These are phyloP conservation scores for Hirschfeldia incana DNA, from an alignment of 345 rosid species.

Conservation along the genomic window DNA sequence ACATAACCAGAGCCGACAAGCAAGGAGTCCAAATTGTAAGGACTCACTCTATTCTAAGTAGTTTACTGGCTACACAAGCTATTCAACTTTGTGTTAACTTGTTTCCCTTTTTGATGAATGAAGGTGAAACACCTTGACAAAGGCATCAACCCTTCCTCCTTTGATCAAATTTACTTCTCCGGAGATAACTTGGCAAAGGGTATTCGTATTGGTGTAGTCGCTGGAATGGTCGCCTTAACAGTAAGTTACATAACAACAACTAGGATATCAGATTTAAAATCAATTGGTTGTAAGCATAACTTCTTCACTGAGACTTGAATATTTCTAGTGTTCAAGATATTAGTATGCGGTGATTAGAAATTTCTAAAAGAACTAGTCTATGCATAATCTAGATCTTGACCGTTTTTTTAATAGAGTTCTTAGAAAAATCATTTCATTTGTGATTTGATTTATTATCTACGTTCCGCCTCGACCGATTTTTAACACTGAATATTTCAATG, in stretches of 20 bases:
- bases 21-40: slow-evolving; percentile 88
- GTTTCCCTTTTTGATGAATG: slow-evolving; percentile 21
- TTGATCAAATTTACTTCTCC: slow-evolving; percentile 59
- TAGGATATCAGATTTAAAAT: background rate
- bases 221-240: slow-evolving; percentile 86
- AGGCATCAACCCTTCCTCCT: slow-evolving; percentile 85
- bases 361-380: no score
- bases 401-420: no score
- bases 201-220: slow-evolving; percentile 65
- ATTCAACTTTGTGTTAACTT: background rate
- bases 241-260: slow-evolving; percentile 43
- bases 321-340: background rate
- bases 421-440: no score
- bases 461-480: no score
- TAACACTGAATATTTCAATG: background rate
- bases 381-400: no score
- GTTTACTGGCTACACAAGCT: slow-evolving; percentile 2
- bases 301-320: background rate
- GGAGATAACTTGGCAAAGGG: slow-evolving; percentile 73
- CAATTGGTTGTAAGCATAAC: background rate
- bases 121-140: slow-evolving; percentile 73
- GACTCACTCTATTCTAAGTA: background rate
- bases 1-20: slow-evolving; percentile 83
- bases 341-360: no score
- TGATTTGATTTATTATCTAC: no score